These are phyloP conservation scores for Eucalyptus regnans DNA, from an alignment of 345 rosid genomes.

Conservation along the genomic window DNA sequence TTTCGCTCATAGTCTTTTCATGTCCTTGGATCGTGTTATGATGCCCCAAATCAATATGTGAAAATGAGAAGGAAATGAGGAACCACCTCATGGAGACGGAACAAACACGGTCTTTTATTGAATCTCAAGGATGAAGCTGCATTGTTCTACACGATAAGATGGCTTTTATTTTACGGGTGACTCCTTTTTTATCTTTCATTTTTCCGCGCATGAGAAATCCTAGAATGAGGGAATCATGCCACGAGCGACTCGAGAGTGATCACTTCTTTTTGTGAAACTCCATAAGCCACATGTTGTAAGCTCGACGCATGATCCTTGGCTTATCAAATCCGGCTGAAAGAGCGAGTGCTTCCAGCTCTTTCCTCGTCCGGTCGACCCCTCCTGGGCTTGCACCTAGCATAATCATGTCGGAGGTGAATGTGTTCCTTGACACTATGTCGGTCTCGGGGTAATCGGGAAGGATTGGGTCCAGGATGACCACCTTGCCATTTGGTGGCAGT, in stretches of 20 bases:
- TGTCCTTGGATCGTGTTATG: not conserved
- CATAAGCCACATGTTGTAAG: not conserved
- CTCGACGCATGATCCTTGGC: not conserved
- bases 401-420: constrained; percentile 16
- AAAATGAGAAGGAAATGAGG: not conserved
- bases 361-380: constrained; percentile 24
- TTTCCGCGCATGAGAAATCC: not conserved
- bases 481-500: constrained; percentile 25
- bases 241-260: not conserved
- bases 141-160: not conserved
- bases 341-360: constrained; percentile 27
- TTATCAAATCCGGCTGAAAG: constrained; percentile 13
- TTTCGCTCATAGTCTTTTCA: not conserved
- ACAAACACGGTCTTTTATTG: not conserved
- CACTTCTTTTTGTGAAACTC: not conserved
- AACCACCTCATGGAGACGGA: not conserved
- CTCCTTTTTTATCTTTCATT: rapidly evolving
- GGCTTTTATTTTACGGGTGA: not conserved
- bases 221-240: not conserved
- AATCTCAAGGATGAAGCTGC: not conserved
- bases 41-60: not conserved
- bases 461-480: constrained; percentile 21
- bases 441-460: constrained; percentile 10
- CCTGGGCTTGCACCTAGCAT: constrained; percentile 21
- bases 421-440: constrained; percentile 11